These are phyloP conservation scores for Raphidocelis subcapitata DNA, from an alignment of 139 green algal species.

Conservation along the genomic window DNA sequence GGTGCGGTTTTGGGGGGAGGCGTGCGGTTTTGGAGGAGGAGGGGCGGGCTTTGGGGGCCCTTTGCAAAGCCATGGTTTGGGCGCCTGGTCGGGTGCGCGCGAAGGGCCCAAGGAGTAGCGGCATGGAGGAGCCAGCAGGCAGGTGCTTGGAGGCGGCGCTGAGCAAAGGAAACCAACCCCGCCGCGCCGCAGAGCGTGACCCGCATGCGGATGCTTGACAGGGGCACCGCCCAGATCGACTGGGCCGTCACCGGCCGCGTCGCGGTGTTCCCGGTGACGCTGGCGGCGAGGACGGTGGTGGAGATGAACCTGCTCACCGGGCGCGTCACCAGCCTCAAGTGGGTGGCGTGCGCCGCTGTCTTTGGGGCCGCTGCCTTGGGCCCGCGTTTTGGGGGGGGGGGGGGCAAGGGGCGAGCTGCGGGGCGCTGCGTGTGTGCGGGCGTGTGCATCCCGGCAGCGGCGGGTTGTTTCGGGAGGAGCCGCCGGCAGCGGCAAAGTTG, in stretches of 20 bases:
- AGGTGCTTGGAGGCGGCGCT: too few relatives aligned
- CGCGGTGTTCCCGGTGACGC: conserved; percentile 1
- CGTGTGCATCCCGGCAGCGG: too few relatives aligned
- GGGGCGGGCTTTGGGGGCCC: not conserved
- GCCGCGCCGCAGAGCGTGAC: conserved; percentile 24
- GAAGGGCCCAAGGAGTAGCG: not conserved
- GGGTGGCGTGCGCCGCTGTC: not conserved
- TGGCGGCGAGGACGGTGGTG: conserved; percentile 33
- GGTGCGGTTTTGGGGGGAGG: too few relatives aligned
- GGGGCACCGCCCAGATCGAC: conserved; percentile 35
- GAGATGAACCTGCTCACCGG: conserved; percentile 74
- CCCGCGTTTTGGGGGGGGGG: too few relatives aligned
- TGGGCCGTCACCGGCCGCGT: conserved; percentile 52
- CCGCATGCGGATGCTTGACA: conserved; percentile 61
- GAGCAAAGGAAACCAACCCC: too few relatives aligned
- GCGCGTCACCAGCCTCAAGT: conserved; percentile 44
- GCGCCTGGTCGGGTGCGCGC: not conserved
- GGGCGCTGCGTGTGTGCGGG: too few relatives aligned
- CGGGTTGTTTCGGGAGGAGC: too few relatives aligned
- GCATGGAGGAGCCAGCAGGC: not conserved
- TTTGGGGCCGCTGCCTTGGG: too few relatives aligned
- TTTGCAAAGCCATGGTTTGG: not conserved
- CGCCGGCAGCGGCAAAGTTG: too few relatives aligned
- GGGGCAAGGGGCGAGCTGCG: too few relatives aligned
- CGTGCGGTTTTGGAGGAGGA: too few relatives aligned